Evolutionary conservation across 768 basidiomycete genomes (phyloP).

Genomic region (Cyclocybe aegerita): DNA sequence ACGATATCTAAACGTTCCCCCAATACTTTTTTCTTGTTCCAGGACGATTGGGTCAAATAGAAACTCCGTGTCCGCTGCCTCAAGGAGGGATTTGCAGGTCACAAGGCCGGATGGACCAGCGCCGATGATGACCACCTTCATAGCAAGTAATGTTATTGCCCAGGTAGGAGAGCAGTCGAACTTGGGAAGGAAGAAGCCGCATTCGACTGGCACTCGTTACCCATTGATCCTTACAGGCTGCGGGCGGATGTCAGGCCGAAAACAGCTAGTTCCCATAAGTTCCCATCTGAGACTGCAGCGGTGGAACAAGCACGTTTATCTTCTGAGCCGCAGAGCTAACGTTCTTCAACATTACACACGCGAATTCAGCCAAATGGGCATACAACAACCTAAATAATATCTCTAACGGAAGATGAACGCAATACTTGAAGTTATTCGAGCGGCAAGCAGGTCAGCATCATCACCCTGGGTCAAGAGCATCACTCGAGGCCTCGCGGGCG

Average conservation of each 20-base stretch:
- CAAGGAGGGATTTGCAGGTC: constrained; percentile 47
- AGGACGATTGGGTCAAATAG: constrained; percentile 49
- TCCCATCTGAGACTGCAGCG: too few relatives aligned
- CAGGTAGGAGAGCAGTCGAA: neutral
- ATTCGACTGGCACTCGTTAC: neutral
- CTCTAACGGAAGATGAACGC: constrained; percentile 1
- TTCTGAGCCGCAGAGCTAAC: too few relatives aligned
- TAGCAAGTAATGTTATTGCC: constrained; percentile 5
- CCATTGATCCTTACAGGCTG: too few relatives aligned
- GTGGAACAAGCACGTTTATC: too few relatives aligned
- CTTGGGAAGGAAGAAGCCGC: neutral
- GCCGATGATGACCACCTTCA: constrained; percentile 38
- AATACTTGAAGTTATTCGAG: neutral
- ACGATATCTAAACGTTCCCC: constrained; percentile 52
- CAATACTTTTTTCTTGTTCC: constrained; percentile 48
- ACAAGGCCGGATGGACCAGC: constrained; percentile 52
- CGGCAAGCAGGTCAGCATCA: neutral
- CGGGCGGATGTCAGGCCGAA: neutral
- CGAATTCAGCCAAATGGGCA: neutral
- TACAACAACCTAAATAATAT: neutral
- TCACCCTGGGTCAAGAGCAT: constrained; percentile 14
- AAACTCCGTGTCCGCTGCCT: constrained; percentile 34
- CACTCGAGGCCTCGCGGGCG: constrained; percentile 9
- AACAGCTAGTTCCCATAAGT: neutral
- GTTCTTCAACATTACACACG: too few relatives aligned